These are phyloP conservation scores for Stevia rebaudiana DNA, from an alignment of 140 eudicot genomes.

Conservation along the genomic window DNA sequence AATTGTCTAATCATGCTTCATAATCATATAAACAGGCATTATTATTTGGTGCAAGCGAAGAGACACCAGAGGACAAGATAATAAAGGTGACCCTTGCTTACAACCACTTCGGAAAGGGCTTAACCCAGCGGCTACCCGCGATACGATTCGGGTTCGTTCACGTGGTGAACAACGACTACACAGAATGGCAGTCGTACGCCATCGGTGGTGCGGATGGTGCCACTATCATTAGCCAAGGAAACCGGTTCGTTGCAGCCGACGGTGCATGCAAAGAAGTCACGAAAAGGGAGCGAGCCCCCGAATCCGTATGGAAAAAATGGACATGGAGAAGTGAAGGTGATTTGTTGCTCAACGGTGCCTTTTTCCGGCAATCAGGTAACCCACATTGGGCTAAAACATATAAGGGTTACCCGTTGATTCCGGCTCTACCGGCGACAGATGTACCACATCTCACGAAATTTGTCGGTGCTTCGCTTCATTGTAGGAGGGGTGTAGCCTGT, in stretches of 20 bases:
- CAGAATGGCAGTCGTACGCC: conserved; percentile 53
- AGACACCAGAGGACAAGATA: conserved; percentile 33
- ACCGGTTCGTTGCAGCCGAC: conserved; percentile 31
- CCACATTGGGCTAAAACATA: conserved; percentile 19
- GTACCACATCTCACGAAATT: conserved; percentile 37
- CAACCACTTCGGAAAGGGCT: conserved; percentile 65
- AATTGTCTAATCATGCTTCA: too few species aligned
- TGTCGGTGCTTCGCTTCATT: conserved; percentile 30
- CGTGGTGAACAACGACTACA: conserved; percentile 54
- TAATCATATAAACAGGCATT: conserved; percentile 30
- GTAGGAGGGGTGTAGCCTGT: conserved; percentile 29
- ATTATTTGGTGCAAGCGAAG: conserved; percentile 64
- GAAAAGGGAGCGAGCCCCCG: conserved; percentile 12
- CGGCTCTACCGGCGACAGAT: conserved; percentile 28
- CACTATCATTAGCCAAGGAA: conserved; percentile 71
- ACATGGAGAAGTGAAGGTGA: conserved; percentile 66
- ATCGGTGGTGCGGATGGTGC: conserved; percentile 57
- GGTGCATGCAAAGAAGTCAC: conserved; percentile 38
- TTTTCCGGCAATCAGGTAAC: conserved; percentile 40
- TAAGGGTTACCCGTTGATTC: conserved; percentile 21
- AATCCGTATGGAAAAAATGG: conserved; percentile 47
- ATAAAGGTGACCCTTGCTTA: conserved; percentile 62
- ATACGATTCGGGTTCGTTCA: conserved; percentile 51
- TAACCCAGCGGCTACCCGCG: conserved; percentile 66
- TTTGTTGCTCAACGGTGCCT: conserved; percentile 45